A percentile compares a stretch with the other conserved stretches of the same genome.
Conservation (phyloP, 2,329 filamentous ascomycete genomes). For the Ceratocystis diversiconidia region DNA sequence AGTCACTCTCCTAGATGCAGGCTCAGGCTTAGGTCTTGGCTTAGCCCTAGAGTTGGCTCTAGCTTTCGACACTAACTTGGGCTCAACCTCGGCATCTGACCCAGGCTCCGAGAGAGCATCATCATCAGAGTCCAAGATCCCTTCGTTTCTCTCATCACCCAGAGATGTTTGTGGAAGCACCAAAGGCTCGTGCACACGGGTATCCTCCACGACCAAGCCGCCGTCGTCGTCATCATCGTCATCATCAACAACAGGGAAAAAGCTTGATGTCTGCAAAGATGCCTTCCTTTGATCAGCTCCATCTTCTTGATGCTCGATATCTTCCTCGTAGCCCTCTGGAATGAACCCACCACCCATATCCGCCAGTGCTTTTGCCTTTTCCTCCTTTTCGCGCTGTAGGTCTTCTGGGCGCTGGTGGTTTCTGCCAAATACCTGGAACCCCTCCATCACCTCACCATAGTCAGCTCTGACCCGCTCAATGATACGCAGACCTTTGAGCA, state of each 20-base stretch:
- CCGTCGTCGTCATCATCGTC: conserved; percentile 28
- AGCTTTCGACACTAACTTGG: background rate
- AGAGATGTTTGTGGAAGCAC: background rate
- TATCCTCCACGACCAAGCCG: conserved; percentile 17
- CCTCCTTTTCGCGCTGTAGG: conserved; percentile 18
- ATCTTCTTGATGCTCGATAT: conserved; percentile 27
- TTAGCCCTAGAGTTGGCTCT: background rate
- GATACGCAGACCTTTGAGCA: conserved; percentile 73
- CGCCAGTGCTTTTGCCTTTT: conserved; percentile 34
- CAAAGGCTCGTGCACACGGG: background rate
- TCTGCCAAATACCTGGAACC: conserved; percentile 16
- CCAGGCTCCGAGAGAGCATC: background rate
- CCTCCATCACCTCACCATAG: conserved; percentile 51
- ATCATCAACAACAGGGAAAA: conserved; percentile 35
- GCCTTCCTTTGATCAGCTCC: conserved; percentile 16
- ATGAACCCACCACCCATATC: conserved; percentile 49
- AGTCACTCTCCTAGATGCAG: background rate
- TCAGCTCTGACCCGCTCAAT: conserved; percentile 61
- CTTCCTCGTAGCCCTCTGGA: conserved; percentile 40
- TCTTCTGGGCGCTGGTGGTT: conserved; percentile 14
- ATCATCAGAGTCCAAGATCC: background rate
- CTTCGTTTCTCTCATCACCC: background rate
- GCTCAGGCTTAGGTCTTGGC: background rate
- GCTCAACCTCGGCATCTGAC: background rate
- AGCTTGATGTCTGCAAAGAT: conserved; percentile 28